A percentile compares a stretch with the other conserved stretches of the same genome.
phyloP scores from a whole-genome alignment of 2,329 filamentous ascomycete genomes.

The Calonectria pseudoturangicola region DNA sequence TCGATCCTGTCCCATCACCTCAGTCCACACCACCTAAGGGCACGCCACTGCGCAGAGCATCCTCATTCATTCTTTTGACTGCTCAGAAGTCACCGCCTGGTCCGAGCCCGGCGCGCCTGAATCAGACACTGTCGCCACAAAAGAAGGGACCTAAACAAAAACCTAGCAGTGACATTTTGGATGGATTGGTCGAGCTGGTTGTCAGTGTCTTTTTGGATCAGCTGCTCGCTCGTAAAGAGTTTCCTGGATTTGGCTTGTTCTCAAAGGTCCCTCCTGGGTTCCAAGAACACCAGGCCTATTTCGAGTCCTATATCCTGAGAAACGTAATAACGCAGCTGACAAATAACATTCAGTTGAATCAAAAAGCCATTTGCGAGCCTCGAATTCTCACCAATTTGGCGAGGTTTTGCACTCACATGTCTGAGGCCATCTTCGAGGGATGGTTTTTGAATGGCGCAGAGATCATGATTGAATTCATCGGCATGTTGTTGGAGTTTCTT shows the following conservation, averaged over 20 bases:
- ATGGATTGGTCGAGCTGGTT: conserved; percentile 85
- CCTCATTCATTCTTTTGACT: conserved; percentile 93
- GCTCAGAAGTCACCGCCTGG: conserved; percentile 76
- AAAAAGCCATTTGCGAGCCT: conserved; percentile 85
- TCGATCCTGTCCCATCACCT: conserved; percentile 69
- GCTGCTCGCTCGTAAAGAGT: conserved; percentile 90
- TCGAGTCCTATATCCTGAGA: conserved; percentile 91
- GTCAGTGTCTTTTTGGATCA: conserved; percentile 90
- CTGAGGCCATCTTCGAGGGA: conserved; percentile 94
- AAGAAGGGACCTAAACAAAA: conserved; percentile 70
- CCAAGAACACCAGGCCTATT: conserved; percentile 95
- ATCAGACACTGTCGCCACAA: conserved; percentile 59
- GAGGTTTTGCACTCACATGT: conserved; percentile 86
- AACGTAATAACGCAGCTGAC: conserved; percentile 83
- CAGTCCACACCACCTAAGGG: conserved; percentile 70
- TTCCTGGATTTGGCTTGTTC: conserved; percentile 89
- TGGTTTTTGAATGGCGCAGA: conserved; percentile 96
- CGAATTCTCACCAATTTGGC: conserved; percentile 90
- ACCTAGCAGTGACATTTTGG: conserved; percentile 82
- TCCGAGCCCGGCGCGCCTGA: conserved; percentile 78
- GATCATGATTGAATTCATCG: conserved; percentile 88
- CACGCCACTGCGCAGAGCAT: conserved; percentile 83
- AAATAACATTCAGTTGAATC: conserved; percentile 81
- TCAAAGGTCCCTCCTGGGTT: conserved; percentile 93
- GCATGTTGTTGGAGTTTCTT: conserved; percentile 89